A percentile compares a stretch with the other conserved stretches of the same genome.
These are phyloP conservation scores for Penicillium capsulatum DNA, from an alignment of 2,329 filamentous ascomycete genomes.

Conservation along the genomic window DNA sequence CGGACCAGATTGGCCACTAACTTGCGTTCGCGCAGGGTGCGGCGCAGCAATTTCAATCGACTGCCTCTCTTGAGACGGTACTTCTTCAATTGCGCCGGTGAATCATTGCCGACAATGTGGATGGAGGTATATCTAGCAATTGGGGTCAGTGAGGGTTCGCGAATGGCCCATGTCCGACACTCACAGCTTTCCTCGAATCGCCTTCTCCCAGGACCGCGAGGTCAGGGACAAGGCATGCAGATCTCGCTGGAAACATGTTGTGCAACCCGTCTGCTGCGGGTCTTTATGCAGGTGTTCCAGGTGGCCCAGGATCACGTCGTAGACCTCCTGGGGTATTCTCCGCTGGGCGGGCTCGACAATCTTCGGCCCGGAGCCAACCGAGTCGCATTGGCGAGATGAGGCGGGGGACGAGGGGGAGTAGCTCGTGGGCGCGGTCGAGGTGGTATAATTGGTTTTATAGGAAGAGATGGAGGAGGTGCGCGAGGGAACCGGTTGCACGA, in stretches of 20 bases:
- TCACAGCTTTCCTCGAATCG: conserved; percentile 50
- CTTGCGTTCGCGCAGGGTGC: conserved; percentile 51
- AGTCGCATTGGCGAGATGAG: conserved; percentile 37
- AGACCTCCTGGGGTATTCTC: conserved; percentile 51
- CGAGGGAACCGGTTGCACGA: conserved; percentile 31
- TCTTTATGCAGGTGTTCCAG: conserved; percentile 46
- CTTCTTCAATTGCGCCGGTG: conserved; percentile 44
- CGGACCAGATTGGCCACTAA: conserved; percentile 51
- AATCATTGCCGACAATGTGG: conserved; percentile 48
- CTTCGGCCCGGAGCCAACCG: conserved; percentile 34
- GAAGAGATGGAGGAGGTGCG: conserved; percentile 37
- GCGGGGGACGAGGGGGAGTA: conserved; percentile 39
- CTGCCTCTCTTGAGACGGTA: conserved; percentile 48
- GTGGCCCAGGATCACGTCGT: conserved; percentile 52
- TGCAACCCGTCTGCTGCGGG: conserved; percentile 43
- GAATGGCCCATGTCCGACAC: conserved; percentile 11
- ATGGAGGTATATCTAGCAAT: conserved; percentile 51
- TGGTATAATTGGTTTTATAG: conserved; percentile 36
- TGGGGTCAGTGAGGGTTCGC: conserved; percentile 20
- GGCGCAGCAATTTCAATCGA: conserved; percentile 52
- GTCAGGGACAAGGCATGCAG: conserved; percentile 52
- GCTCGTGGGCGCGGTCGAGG: conserved; percentile 36
- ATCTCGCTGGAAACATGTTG: conserved; percentile 53
- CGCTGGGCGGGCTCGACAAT: conserved; percentile 39
- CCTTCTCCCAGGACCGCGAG: conserved; percentile 54